These are phyloP conservation scores for Penicillium sp. DNA, from an alignment of 2,329 filamentous ascomycete genomes.

Conservation along the genomic window DNA sequence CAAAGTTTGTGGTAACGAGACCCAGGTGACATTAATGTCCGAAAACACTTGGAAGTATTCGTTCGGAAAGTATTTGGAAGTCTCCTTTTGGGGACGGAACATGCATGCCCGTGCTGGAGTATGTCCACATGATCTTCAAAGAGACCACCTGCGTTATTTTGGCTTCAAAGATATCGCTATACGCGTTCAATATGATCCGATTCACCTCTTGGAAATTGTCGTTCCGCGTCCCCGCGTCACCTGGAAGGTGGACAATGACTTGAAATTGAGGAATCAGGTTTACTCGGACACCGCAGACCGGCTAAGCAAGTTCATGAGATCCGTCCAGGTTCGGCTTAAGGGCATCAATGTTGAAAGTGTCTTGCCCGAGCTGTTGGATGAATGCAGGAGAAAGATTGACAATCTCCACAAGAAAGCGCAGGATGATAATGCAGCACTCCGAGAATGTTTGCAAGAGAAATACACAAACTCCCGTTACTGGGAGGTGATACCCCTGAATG, in stretches of 20 bases:
- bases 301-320: slow-evolving; percentile 79
- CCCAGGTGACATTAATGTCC: slow-evolving; percentile 84
- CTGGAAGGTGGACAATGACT: slow-evolving; percentile 95
- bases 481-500: slow-evolving; percentile 90
- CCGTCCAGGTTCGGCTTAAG: slow-evolving; percentile 74
- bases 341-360: slow-evolving; percentile 90
- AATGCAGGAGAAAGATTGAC: slow-evolving; percentile 77
- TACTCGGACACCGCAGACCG: slow-evolving; percentile 75
- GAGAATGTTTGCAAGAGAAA: slow-evolving; percentile 74
- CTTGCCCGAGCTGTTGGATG: slow-evolving; percentile 75
- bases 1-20: slow-evolving; percentile 85
- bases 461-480: slow-evolving; percentile 95
- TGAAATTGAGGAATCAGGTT: slow-evolving; percentile 87
- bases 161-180: slow-evolving; percentile 79
- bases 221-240: slow-evolving; percentile 85
- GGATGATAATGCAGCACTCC: slow-evolving; percentile 70
- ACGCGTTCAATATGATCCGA: slow-evolving; percentile 84
- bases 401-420: slow-evolving; percentile 69
- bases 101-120: slow-evolving; percentile 66
- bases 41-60: slow-evolving; percentile 96
- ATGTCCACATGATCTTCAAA: slow-evolving; percentile 88
- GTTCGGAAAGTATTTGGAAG: slow-evolving; percentile 95
- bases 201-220: slow-evolving; percentile 88
- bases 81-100: slow-evolving; percentile 90
- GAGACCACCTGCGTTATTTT: slow-evolving; percentile 89